These are phyloP conservation scores for Phytopythium cucurbitacearum DNA, from an alignment of 352 stramenopile genomes.

Conservation along the genomic window DNA sequence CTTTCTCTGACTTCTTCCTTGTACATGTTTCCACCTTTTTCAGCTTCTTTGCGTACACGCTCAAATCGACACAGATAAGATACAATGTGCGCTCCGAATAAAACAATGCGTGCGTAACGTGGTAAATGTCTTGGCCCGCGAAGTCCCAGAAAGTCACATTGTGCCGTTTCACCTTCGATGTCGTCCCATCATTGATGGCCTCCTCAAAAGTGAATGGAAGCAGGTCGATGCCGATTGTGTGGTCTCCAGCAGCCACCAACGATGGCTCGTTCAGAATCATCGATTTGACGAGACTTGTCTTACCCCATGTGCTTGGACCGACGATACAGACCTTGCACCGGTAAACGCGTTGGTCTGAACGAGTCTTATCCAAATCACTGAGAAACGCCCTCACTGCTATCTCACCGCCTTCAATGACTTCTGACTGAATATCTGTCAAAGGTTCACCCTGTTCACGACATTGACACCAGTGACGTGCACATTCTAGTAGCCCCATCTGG, in stretches of 20 bases:
- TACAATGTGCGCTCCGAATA: slow-evolving; percentile 13
- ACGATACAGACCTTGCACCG: slow-evolving; percentile 26
- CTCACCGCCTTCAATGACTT: too few species aligned
- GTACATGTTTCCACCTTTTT: background rate
- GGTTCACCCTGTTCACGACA: slow-evolving; percentile 1
- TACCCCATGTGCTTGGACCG: slow-evolving; percentile 23
- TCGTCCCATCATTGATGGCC: background rate
- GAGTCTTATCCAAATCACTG: background rate
- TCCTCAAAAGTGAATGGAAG: slow-evolving; percentile 21
- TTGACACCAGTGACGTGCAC: slow-evolving; percentile 1
- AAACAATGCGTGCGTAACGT: slow-evolving; percentile 13
- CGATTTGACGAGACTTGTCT: slow-evolving; percentile 30
- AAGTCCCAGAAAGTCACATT: slow-evolving; percentile 16
- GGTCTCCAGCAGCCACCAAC: slow-evolving; percentile 14
- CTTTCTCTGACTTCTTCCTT: too few species aligned
- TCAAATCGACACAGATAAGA: slow-evolving; percentile 11
- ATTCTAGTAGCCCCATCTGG: slow-evolving; percentile 2
- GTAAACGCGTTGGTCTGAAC: background rate
- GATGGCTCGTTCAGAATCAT: slow-evolving; percentile 8
- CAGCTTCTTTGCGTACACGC: background rate
- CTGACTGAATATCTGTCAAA: background rate
- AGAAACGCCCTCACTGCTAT: too few species aligned
- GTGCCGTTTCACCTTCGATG: background rate
- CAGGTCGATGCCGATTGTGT: slow-evolving; percentile 31
- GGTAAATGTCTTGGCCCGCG: slow-evolving; percentile 16